Evolutionary conservation across 1,284 basidiomycete genomes (phyloP), one percentile per base, ranked within the genome.

Genomic region (Puccinia triticina): DNA sequence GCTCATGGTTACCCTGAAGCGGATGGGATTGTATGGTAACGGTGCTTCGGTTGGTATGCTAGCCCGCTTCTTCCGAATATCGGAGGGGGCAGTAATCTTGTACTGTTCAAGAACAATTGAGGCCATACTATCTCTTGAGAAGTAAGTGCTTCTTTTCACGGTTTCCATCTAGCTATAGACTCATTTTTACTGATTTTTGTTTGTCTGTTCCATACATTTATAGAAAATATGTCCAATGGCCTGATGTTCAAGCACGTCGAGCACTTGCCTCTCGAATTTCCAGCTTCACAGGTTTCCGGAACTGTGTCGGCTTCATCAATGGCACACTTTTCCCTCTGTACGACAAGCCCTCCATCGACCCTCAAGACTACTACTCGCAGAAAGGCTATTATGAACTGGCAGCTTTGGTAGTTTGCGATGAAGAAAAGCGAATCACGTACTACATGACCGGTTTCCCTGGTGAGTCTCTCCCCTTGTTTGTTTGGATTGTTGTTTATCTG

Each of bases 391-490:
- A n/a, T n/a, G n/a, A n/a, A n/a, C 57, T n/a, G n/a, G n/a, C n/a
- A n/a, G n/a, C n/a, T n/a, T n/a, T n/a, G n/a, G n/a, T n/a, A n/a
- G n/a, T n/a, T 21, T 74, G 72, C 57, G 72, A 57, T 32, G 4
- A 46, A 3, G 7, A 74, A 21, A 74, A 74, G 72, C 0, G 23
- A 29, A 74, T 74, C 29, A 37, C 34, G 2, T 8, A 53, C 72
- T 55, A 29, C 23, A 23, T 74, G 4, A 57, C 72, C 0, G 72
- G 72, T 21, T 74, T 48, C 50, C 72, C 72, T 29, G 69, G 69
- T 69, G 29, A n/a, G 29, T 66, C 23, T 59, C 57, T 2, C n/a
- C 8, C n/a, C n/a, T n/a, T 2, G 7, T 29, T 59, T 59, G 8
- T 59, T 59, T 59, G 16, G 16, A 5, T 26, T 32, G n/a, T n/a